Conservation (phyloP, 805 yeast species). For the Kodamaea neixiangensis region DNA sequence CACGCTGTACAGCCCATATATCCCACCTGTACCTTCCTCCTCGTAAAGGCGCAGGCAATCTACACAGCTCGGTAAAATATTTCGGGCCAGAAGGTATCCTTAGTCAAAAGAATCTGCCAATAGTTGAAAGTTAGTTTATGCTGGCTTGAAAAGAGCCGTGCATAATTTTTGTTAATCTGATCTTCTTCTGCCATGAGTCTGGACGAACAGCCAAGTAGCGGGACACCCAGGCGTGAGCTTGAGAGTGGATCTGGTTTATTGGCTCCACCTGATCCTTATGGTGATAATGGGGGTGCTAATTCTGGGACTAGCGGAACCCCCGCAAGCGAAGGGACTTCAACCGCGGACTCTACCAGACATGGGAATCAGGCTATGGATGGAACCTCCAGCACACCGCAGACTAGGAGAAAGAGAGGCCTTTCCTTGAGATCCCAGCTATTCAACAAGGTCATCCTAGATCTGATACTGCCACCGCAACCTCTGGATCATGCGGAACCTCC, state of each 20-base stretch:
- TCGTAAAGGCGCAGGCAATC: too few species aligned
- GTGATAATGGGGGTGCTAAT: neutral
- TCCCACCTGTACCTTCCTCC: too few species aligned
- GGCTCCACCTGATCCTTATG: neutral
- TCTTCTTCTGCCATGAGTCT: neutral
- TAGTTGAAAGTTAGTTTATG: neutral
- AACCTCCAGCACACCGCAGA: conserved; percentile 16
- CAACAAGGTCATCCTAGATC: conserved; percentile 34
- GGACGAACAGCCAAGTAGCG: neutral
- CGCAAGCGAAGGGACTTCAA: neutral
- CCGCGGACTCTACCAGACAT: neutral
- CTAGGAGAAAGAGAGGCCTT: conserved; percentile 59
- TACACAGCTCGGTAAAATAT: too few species aligned
- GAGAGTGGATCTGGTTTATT: neutral
- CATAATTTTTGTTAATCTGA: neutral
- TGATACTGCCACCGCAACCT: neutral
- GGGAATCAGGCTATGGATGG: too few species aligned
- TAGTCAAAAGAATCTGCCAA: neutral
- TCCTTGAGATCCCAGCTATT: conserved; percentile 68
- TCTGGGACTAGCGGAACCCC: neutral
- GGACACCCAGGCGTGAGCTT: neutral
- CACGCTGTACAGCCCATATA: too few species aligned
- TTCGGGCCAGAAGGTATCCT: too few species aligned
- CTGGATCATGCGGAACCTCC: conserved; percentile 3
- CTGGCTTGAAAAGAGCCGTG: neutral